phyloP scores from a whole-genome alignment of 2,329 filamentous ascomycete genomes.

The Paracamarosporium sp. region DNA sequence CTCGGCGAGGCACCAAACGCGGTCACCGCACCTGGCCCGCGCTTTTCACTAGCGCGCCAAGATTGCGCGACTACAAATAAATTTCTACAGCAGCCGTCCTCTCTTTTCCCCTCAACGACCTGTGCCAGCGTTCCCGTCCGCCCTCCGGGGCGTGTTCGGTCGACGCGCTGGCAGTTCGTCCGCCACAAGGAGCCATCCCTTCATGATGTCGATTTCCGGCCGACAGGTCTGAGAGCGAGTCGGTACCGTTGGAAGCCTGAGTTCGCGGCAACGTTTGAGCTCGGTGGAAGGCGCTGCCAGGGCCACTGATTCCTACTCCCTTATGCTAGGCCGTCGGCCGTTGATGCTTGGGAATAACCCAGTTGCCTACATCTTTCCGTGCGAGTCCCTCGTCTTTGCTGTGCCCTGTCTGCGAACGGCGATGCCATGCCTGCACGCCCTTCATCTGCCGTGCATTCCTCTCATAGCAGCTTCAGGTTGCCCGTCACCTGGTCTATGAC shows the following conservation, averaged over 20 bases:
- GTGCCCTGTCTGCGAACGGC: neutral
- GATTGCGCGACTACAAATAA: slow-evolving; percentile 36
- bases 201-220: slow-evolving; percentile 88
- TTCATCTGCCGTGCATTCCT: neutral
- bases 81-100: slow-evolving; percentile 19
- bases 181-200: slow-evolving; percentile 74
- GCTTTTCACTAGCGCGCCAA: slow-evolving; percentile 25
- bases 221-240: slow-evolving; percentile 92
- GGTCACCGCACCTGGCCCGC: slow-evolving; percentile 9
- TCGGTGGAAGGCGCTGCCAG: slow-evolving; percentile 44
- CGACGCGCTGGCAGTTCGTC: slow-evolving; percentile 87
- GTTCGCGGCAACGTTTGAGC: slow-evolving; percentile 46
- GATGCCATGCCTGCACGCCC: neutral
- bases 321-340: slow-evolving; percentile 88
- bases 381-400: neutral
- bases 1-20: neutral
- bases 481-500: slow-evolving; percentile 87
- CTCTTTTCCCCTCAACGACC: slow-evolving; percentile 64
- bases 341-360: slow-evolving; percentile 88
- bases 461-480: slow-evolving; percentile 77
- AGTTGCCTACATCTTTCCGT: slow-evolving; percentile 71
- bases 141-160: slow-evolving; percentile 67
- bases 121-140: slow-evolving; percentile 84
- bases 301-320: slow-evolving; percentile 60
- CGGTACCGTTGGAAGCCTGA: slow-evolving; percentile 62